Percentiles rank a stretch among this genome's conserved stretches.
phyloP scores from a whole-genome alignment of 345 rosid species.

The Eucalyptus pumila region DNA sequence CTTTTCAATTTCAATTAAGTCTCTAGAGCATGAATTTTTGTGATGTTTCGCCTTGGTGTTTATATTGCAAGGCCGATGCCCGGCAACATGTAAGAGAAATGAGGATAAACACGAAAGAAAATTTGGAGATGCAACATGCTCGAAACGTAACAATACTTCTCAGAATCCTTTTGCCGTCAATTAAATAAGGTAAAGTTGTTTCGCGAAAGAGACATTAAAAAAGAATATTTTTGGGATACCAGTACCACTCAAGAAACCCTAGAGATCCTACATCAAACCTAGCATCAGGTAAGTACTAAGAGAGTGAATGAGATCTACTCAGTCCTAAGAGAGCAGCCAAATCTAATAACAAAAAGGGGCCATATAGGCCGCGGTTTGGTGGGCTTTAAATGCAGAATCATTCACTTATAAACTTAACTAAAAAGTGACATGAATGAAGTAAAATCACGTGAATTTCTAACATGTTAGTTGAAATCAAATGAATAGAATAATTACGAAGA shows the following conservation, averaged over 20 bases:
- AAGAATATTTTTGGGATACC: not conserved
- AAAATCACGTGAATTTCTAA: not conserved
- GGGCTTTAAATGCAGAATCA: not conserved
- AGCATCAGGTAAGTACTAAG: not conserved
- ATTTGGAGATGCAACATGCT: not conserved
- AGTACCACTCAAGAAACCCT: not conserved
- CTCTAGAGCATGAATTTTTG: not conserved
- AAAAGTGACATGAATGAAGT: not conserved
- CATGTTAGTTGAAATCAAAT: not conserved
- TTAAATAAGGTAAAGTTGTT: not conserved
- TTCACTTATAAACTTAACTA: not conserved
- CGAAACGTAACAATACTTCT: not conserved
- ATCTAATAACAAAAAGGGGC: not conserved
- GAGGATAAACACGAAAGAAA: not conserved
- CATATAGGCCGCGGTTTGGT: not conserved
- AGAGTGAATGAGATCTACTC: not conserved
- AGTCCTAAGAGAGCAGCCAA: not conserved
- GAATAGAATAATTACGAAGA: not conserved
- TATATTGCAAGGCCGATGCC: not conserved
- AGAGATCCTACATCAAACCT: not conserved
- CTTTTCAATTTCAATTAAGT: not conserved
- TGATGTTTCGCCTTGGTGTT: not conserved
- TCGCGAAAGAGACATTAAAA: not conserved
- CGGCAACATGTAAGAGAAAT: not conserved
- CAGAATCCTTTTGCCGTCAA: not conserved